These are phyloP conservation scores for Rhododendron henanense DNA, from an alignment of 148 eudicot genomes.

Conservation along the genomic window DNA sequence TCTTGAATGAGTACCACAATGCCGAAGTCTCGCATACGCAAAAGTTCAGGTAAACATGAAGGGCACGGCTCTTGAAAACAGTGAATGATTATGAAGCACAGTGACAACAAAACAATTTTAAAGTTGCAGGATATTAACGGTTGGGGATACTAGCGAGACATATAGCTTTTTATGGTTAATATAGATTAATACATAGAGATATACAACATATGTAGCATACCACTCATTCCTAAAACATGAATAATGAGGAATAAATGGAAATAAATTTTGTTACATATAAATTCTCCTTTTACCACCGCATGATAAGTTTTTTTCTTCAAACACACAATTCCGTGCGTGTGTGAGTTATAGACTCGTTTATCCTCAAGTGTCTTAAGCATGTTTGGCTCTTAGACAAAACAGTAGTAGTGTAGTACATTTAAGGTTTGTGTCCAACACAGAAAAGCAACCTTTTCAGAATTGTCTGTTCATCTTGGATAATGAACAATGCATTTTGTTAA, in stretches of 20 bases:
- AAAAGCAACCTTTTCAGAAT: not conserved
- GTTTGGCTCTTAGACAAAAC: not conserved
- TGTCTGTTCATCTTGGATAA: not conserved
- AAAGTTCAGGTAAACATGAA: constrained; percentile 48
- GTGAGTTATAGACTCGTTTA: not conserved
- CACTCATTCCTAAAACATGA: not conserved
- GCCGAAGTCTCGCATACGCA: constrained; percentile 52
- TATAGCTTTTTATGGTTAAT: not conserved
- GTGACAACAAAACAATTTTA: not conserved
- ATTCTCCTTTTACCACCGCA: not conserved
- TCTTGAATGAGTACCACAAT: constrained; percentile 60
- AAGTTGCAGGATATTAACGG: not conserved
- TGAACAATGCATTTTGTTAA: not conserved
- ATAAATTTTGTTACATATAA: not conserved
- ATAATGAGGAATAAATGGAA: not conserved
- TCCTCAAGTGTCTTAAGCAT: not conserved
- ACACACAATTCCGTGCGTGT: not conserved
- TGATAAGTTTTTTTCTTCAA: not conserved
- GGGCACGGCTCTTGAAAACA: too few species aligned
- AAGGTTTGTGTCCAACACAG: not conserved
- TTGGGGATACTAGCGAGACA: not conserved
- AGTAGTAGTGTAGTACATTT: not conserved
- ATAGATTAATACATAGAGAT: not conserved
- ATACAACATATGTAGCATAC: not conserved
- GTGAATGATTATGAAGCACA: not conserved